Conservation (phyloP, 2,329 filamentous ascomycete species). For the Colletotrichum endophyticum region DNA sequence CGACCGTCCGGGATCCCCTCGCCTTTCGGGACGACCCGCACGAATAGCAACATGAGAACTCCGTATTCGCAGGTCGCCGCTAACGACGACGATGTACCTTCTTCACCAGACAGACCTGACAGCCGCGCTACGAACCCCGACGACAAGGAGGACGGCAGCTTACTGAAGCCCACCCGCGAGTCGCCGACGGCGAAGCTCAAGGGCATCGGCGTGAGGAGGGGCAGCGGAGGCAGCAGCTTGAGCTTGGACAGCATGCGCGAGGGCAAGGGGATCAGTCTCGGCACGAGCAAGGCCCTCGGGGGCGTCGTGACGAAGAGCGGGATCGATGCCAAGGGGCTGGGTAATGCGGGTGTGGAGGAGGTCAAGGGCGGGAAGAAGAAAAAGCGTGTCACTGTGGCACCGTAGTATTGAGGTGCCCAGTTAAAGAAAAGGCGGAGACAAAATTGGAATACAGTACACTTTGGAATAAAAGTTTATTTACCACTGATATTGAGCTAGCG, state of each 20-base stretch:
- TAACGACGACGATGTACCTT: constrained; percentile 17
- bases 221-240: constrained; percentile 37
- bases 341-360: constrained; percentile 16
- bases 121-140: constrained; percentile 4
- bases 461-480: neutral
- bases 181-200: constrained; percentile 31
- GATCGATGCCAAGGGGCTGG: constrained; percentile 23
- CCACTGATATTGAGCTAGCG: neutral
- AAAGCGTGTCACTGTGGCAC: constrained; percentile 16
- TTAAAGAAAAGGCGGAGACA: neutral
- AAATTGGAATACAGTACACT: neutral
- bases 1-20: constrained; percentile 16
- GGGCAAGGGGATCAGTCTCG: constrained; percentile 45
- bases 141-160: constrained; percentile 4
- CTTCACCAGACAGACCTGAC: constrained; percentile 19
- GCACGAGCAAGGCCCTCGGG: constrained; percentile 37
- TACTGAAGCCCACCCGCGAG: neutral
- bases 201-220: constrained; percentile 31
- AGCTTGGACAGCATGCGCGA: constrained; percentile 44
- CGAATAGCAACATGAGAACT: neutral
- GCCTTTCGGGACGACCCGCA: constrained; percentile 14
- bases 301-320: constrained; percentile 38
- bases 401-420: neutral
- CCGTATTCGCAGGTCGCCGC: constrained; percentile 2
- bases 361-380: constrained; percentile 16